Evolutionary conservation across 306 rosid genomes (phyloP).

Genomic region (Argentina anserina): DNA sequence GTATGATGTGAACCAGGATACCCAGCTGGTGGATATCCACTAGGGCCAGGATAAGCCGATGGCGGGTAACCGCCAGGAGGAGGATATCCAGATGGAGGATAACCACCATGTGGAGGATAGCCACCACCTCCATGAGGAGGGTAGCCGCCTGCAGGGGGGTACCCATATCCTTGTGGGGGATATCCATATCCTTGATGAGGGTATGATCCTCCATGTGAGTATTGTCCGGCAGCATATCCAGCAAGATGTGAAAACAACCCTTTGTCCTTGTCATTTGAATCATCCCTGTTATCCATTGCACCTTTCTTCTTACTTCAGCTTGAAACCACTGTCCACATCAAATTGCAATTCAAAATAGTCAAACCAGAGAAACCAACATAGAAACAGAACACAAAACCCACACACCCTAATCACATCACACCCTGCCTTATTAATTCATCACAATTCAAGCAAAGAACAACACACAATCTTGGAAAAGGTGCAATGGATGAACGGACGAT

Average conservation of each 20-base stretch:
- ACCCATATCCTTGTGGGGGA: constrained; percentile 24
- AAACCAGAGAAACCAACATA: background rate
- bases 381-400: background rate
- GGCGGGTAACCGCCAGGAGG: constrained; percentile 48
- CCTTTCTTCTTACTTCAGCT: constrained; percentile 51
- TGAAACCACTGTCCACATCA: background rate
- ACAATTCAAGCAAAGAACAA: background rate
- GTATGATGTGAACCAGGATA: constrained; percentile 52
- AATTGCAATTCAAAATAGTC: background rate
- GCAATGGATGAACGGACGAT: no score
- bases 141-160: constrained; percentile 23
- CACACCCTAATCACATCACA: background rate
- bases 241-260: constrained; percentile 62
- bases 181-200: constrained; percentile 30
- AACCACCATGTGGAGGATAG: constrained; percentile 28
- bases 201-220: constrained; percentile 37
- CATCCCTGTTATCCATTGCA: constrained; percentile 42
- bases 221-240: constrained; percentile 38
- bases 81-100: constrained; percentile 41
- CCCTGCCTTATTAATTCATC: background rate
- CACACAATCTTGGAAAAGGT: background rate
- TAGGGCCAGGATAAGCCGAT: constrained; percentile 28
- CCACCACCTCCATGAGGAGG: constrained; percentile 23
- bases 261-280: constrained; percentile 57
- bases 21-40: constrained; percentile 58